Evolutionary conservation across 306 rosid genomes (phyloP), one percentile per base, ranked within the genome.

Genomic region (Coriaria nepalensis): DNA sequence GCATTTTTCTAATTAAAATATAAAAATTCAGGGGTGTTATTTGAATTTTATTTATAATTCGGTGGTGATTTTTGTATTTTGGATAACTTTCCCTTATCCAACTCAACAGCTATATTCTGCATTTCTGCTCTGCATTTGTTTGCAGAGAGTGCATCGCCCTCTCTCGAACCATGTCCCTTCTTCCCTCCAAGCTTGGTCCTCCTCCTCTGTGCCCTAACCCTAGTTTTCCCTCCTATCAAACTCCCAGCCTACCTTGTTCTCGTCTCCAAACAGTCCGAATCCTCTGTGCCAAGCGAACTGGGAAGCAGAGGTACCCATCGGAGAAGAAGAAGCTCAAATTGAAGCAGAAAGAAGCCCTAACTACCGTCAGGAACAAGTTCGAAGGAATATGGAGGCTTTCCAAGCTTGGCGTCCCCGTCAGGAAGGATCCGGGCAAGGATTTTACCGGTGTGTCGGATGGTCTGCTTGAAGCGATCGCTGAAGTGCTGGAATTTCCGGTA

Each of bases 391-490:
- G 98, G 98, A 68, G 93, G 64, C 72, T 90, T 10, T 81, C 72
- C 65, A 81, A 79, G 69, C 95, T 90, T 57, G 78, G 60, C 4
- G 87, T 90, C 46, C 73, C 87, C 37, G 64, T 84, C 10, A 53
- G 63, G 52, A 67, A 68, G 6, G 95, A 90, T 50, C 98, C 95
- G 6, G 94, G 95, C 6, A 85, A 90, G 69, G 98, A 90, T 55
- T 79, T 57, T 68, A 68, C 67, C 43, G 62, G 73, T 33, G 46
- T 90, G 50, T 85, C 98, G 10, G 85, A 79, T 42, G 82, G 57
- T 11, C 63, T 90, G 66, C 80, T 90, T 0, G 69, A 78, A 33
- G 68, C 62, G 52, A 81, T 90, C 43, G 95, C 98, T 45, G 75
- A 75, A 63, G 76, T 75, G 43, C 71, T 85, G 36, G 67, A 79